Evolutionary conservation across 2,329 filamentous ascomycete species (phyloP).

Genomic region (Cladosporium oxysporum): DNA sequence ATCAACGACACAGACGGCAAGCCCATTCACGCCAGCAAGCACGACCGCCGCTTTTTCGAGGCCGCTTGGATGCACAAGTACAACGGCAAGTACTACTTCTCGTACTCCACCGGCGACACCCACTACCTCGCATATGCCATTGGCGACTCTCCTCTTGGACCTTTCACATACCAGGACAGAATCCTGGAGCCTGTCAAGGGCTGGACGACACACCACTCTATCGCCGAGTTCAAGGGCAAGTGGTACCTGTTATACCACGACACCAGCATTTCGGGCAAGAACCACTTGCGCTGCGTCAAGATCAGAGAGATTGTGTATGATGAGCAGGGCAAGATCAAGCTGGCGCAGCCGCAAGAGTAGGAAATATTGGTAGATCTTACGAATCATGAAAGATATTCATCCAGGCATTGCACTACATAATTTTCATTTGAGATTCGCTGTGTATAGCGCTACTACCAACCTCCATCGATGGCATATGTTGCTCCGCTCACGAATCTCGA

Average conservation of each 20-base stretch:
- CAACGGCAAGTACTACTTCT: slow-evolving; percentile 46
- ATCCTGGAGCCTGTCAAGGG: slow-evolving; percentile 76
- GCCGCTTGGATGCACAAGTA: slow-evolving; percentile 79
- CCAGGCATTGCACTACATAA: neutral
- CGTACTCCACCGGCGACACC: slow-evolving; percentile 69
- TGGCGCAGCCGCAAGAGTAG: slow-evolving; percentile 32
- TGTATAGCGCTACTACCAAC: slow-evolving; percentile 28
- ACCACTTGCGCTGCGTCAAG: slow-evolving; percentile 73
- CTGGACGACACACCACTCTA: slow-evolving; percentile 81
- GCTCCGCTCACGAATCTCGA: slow-evolving; percentile 51
- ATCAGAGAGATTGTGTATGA: slow-evolving; percentile 74
- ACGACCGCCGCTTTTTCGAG: slow-evolving; percentile 76
- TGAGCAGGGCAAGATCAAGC: slow-evolving; percentile 60
- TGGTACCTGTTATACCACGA: slow-evolving; percentile 81
- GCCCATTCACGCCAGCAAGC: slow-evolving; percentile 65
- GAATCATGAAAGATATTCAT: neutral
- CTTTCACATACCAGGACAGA: slow-evolving; percentile 70
- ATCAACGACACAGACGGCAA: slow-evolving; percentile 64
- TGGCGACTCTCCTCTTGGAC: slow-evolving; percentile 64
- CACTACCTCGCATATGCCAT: slow-evolving; percentile 73
- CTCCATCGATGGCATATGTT: slow-evolving; percentile 52
- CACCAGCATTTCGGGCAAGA: slow-evolving; percentile 65
- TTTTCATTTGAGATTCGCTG: neutral
- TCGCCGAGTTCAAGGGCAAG: slow-evolving; percentile 69
- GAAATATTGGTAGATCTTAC: neutral